phyloP scores from a whole-genome alignment of 192 early-diverging fungal genomes.

The Gaertneriomyces semiglobifer region DNA sequence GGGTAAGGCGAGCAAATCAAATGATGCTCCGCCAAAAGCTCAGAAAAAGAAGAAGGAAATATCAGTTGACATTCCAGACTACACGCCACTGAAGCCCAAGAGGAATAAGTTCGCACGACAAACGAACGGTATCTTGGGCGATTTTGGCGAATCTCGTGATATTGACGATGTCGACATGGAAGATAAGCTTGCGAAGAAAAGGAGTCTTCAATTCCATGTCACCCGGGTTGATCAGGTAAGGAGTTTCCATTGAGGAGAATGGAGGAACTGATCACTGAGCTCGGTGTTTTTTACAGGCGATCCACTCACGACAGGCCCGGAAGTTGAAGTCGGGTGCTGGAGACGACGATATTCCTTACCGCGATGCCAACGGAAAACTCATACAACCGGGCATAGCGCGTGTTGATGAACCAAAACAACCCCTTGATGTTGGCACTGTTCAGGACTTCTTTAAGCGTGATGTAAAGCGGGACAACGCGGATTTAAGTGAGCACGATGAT shows the following conservation, averaged over 20 bases:
- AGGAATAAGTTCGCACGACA: slow-evolving; percentile 23
- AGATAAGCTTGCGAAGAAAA: slow-evolving; percentile 71
- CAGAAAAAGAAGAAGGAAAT: background rate
- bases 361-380: slow-evolving; percentile 43
- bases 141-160: slow-evolving; percentile 75
- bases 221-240: slow-evolving; percentile 62
- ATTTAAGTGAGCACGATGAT: background rate
- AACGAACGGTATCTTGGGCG: slow-evolving; percentile 34
- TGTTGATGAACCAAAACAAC: background rate
- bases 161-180: slow-evolving; percentile 73
- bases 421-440: too few species aligned
- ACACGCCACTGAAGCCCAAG: slow-evolving; percentile 36
- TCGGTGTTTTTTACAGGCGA: slow-evolving; percentile 9
- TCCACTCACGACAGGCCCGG: slow-evolving; percentile 21
- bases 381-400: slow-evolving; percentile 7
- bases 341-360: slow-evolving; percentile 81
- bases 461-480: background rate
- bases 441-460: background rate
- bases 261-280: background rate
- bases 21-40: too few species aligned
- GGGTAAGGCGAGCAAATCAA: too few species aligned
- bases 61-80: slow-evolving; percentile 17
- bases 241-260: background rate
- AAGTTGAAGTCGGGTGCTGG: slow-evolving; percentile 39
- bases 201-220: slow-evolving; percentile 55